These are phyloP conservation scores for Fusarium setosum DNA, from an alignment of 2,329 filamentous ascomycete genomes.

Conservation along the genomic window DNA sequence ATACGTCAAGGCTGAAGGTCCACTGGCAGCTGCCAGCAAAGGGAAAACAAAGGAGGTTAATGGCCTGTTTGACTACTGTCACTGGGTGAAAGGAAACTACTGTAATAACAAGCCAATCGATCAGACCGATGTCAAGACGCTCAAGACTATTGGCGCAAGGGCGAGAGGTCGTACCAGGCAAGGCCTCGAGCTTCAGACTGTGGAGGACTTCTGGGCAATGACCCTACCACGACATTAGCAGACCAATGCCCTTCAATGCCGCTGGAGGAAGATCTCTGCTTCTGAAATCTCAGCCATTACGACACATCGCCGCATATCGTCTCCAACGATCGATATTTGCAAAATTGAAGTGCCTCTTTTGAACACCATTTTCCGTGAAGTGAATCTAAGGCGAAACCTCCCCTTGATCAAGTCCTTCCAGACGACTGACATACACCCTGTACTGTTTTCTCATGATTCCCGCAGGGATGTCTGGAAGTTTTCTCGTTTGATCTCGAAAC, in stretches of 20 bases:
- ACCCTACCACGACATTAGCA: not conserved
- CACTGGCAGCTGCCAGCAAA: not conserved
- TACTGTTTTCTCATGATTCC: no score
- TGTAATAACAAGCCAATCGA: not conserved
- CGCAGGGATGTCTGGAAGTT: no score
- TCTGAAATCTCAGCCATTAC: no score
- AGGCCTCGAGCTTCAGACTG: not conserved
- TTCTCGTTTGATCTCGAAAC: no score
- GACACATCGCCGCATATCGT: no score
- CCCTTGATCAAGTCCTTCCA: no score
- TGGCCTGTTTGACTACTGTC: not conserved
- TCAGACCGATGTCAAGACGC: not conserved
- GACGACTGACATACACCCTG: no score
- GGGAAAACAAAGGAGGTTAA: slow-evolving; percentile 7
- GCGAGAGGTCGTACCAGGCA: not conserved
- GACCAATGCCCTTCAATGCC: not conserved
- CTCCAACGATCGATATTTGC: no score
- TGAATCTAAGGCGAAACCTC: no score
- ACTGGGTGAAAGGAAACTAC: not conserved
- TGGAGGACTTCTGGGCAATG: not conserved
- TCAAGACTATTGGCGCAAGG: not conserved
- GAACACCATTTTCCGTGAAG: no score
- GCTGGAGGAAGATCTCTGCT: no score
- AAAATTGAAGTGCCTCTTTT: no score
- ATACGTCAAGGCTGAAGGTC: not conserved